Evolutionary conservation across 768 basidiomycete genomes (phyloP).

Genomic region (Mycena latifolia): DNA sequence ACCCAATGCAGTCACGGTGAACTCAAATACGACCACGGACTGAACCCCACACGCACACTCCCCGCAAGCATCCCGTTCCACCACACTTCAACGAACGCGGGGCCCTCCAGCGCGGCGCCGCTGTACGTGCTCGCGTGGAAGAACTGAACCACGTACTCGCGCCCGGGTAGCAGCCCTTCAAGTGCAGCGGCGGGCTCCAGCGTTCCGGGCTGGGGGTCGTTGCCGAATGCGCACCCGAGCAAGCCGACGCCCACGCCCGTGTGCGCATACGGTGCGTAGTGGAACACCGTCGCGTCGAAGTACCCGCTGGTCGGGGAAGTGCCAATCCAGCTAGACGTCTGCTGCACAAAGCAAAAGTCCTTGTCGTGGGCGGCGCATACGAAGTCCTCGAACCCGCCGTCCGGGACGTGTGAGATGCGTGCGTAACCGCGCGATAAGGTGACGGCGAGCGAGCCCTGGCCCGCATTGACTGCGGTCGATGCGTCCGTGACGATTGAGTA

Average conservation of each 20-base stretch:
- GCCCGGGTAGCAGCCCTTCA: conserved; percentile 17
- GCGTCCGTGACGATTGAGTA: conserved; percentile 27
- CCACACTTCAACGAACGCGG: conserved; percentile 31
- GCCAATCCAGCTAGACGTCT: conserved; percentile 28
- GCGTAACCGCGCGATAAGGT: conserved; percentile 34
- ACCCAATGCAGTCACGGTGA: conserved; percentile 27
- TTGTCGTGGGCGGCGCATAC: conserved; percentile 8
- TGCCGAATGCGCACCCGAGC: conserved; percentile 33
- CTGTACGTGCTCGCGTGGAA: conserved; percentile 37
- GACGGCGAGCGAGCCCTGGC: conserved; percentile 33
- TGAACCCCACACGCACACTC: conserved; percentile 22
- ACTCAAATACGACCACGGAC: conserved; percentile 26
- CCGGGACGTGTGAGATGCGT: conserved; percentile 24
- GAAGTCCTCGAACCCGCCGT: conserved; percentile 34
- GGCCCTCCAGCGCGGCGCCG: conserved; percentile 20
- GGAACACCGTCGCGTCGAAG: conserved; percentile 39
- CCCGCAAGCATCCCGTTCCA: conserved; percentile 35
- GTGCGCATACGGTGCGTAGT: conserved; percentile 35
- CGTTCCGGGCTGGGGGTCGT: conserved; percentile 24
- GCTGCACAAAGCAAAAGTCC: conserved; percentile 29
- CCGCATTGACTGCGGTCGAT: conserved; percentile 34
- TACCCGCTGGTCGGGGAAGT: conserved; percentile 21
- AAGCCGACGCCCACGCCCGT: conserved; percentile 28
- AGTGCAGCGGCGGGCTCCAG: conserved; percentile 23
- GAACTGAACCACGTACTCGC: conserved; percentile 32